Evolutionary conservation across 192 early-diverging fungal species (phyloP), one percentile per base, ranked within the genome.

Genomic region (Thamnidium elegans): DNA sequence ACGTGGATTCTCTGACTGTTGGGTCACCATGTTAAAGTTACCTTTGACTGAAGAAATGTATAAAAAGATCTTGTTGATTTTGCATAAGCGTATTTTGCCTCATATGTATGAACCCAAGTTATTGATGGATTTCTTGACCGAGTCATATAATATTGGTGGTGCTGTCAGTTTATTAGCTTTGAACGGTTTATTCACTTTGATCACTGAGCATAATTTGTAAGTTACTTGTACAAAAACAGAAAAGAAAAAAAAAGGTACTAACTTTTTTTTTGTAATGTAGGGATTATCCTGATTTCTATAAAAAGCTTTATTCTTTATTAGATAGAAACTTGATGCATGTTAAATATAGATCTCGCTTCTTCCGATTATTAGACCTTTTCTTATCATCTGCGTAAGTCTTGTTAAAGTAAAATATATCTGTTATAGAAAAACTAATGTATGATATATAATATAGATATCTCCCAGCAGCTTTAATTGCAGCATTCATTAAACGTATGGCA

Each of bases 261-360:
- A 59, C 31, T 20, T 39, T 26, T 59, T n/a, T 26, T 17, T 43
- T 0, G 10, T 23, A n/a, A 14, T 43, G 7, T 67, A 92, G 90
- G 21, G 94, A 97, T 79, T 99, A 99, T 68, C 95, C 95, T n/a
- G 90, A 94, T 69, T 99, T 99, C 67, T 99, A 95, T 75, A 79
- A 81, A 45, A 96, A 97, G 74, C 88, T 99, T 21, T 99, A 99
- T 67, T 81, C 84, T 44, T 76, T 99, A 52, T 83, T 99, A 26
- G 94, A 99, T 69, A 83, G 86, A 55, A 87, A 95, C 65, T 61
- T 99, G 20, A 79, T 97, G 73, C 92, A 95, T 71, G 89, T 93
- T 59, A 97, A 95, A 81, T 98, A 97, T 81, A 86, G 93, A 17
- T 89, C 95, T 8, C 82, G 95, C 50, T 97, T 98, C 81, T 92